Percentiles rank a stretch among this genome's conserved stretches.
Evolutionary conservation across 2,329 filamentous ascomycete species (phyloP).

Genomic region (Colletotrichum sp.): DNA sequence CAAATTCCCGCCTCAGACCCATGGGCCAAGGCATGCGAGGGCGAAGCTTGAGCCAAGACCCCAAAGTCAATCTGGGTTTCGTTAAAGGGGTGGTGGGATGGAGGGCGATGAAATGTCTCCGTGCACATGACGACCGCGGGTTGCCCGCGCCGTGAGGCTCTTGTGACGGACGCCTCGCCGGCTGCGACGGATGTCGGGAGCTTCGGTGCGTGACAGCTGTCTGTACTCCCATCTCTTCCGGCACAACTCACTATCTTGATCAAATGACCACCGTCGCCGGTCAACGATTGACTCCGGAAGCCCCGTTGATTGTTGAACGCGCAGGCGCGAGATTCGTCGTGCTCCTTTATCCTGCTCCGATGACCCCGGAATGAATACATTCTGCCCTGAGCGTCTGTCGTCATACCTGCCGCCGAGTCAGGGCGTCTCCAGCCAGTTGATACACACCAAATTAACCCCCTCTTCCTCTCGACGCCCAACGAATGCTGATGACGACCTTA

Average conservation of each 20-base stretch:
- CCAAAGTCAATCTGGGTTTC: conserved; percentile 13
- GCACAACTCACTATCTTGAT: background rate
- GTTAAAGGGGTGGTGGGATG: background rate
- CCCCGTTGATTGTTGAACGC: background rate
- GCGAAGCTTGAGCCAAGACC: conserved; percentile 11
- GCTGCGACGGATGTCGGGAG: background rate
- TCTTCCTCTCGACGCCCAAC: background rate
- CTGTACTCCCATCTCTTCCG: background rate
- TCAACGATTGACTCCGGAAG: background rate
- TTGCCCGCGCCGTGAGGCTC: background rate
- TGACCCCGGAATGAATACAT: background rate
- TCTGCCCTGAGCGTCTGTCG: conserved; percentile 11
- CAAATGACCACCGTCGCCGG: background rate
- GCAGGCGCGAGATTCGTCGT: background rate
- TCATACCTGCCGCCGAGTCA: conserved; percentile 1
- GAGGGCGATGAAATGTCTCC: background rate
- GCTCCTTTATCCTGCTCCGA: background rate
- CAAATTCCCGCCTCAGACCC: background rate
- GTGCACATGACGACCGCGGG: background rate
- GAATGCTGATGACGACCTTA: background rate
- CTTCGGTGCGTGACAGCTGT: background rate
- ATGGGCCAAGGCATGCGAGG: conserved; percentile 2
- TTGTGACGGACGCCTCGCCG: background rate
- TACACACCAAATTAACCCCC: background rate
- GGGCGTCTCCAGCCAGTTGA: conserved; percentile 8